Base-by-base conservation (phyloP, 352 stramenopile genomes). In the Phytophthora tubulina region DNA sequence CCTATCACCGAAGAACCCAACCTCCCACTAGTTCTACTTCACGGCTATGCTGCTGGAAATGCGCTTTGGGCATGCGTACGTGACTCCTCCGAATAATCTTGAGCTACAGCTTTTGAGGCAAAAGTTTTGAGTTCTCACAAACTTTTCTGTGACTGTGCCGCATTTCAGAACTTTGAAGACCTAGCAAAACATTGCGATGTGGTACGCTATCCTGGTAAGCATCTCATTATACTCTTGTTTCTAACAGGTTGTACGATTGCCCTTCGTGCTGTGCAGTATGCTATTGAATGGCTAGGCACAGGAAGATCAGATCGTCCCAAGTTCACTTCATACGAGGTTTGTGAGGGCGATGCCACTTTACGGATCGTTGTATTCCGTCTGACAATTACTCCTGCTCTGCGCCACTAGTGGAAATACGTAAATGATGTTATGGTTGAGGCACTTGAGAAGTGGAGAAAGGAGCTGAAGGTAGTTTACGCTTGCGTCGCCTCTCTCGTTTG, bases 281-380 rank as follows among this genome's bases (percentile, higher is more conserved):
- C 86, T 21, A 68, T 93, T 32, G 86, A 93, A 57, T 93, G 86
- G 86, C 30, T 92, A 11, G 86, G 86, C 45, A 84, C 82, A 27
- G 86, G 84, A 10, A 80, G 82, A 44, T 92, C 84, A 0, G 73
- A 91, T 70, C 86, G 86, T 3, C 86, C 86, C 4, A 72, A 81
- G 6, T 89, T 90, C 51, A 60, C 51, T 27, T 87, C 79, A 2
- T 89, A 90, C 42, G 75, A 88, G 60, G 86, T 93, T 46, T 14
- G 52, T 64, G 14, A 15, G 41, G 7, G 11, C 35, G 0, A 13
- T 6, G 31, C 7, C 32, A 56, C 15, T 21, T 36, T 32, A 7
- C 30, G 49, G 3, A 9, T 53, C 27, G 4, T 51, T 49, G 11
- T 15, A 3, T 31, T 5, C 41, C 36, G 44, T 31, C 58, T 62